Evolutionary conservation across 257 asterid genomes (phyloP).

Genomic region (Gynochthodes officinalis): DNA sequence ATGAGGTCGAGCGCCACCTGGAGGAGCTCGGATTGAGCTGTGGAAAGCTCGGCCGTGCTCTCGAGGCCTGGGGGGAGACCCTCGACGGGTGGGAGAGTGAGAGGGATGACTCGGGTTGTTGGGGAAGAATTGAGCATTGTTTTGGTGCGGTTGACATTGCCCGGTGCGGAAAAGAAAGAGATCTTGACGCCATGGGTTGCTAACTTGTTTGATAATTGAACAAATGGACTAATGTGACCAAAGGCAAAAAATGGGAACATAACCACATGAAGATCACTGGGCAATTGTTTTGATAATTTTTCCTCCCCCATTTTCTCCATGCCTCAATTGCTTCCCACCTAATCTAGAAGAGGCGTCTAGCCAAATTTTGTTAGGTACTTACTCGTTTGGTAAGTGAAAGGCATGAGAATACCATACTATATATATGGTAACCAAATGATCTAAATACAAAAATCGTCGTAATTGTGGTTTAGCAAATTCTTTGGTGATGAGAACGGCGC

Average conservation of each 20-base stretch:
- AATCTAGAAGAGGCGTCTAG: not conserved
- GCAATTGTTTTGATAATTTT: not conserved
- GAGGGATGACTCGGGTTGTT: constrained; percentile 31
- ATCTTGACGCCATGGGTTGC: constrained; percentile 35
- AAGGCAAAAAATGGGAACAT: constrained; percentile 56
- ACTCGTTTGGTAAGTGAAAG: too few relatives aligned
- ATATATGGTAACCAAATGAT: too few relatives aligned
- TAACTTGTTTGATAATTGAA: constrained; percentile 50
- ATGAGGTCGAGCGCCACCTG: constrained; percentile 42
- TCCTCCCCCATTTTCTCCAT: constrained; percentile 7
- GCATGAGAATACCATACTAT: too few relatives aligned
- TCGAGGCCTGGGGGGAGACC: constrained; percentile 48
- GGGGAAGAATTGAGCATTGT: constrained; percentile 35
- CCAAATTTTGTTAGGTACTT: too few relatives aligned
- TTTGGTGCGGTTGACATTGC: constrained; percentile 35
- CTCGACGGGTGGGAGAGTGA: constrained; percentile 38
- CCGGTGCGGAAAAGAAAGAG: constrained; percentile 45
- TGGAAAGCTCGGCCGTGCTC: constrained; percentile 39
- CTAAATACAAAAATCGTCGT: too few relatives aligned
- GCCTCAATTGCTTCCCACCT: not conserved
- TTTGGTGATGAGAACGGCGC: too few relatives aligned
- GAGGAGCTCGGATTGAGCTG: constrained; percentile 41
- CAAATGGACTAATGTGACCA: constrained; percentile 58
- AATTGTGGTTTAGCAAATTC: too few relatives aligned
- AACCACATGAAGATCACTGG: constrained; percentile 31